These are phyloP conservation scores for Acacia acuminata DNA, from an alignment of 306 rosid genomes.

Conservation along the genomic window DNA sequence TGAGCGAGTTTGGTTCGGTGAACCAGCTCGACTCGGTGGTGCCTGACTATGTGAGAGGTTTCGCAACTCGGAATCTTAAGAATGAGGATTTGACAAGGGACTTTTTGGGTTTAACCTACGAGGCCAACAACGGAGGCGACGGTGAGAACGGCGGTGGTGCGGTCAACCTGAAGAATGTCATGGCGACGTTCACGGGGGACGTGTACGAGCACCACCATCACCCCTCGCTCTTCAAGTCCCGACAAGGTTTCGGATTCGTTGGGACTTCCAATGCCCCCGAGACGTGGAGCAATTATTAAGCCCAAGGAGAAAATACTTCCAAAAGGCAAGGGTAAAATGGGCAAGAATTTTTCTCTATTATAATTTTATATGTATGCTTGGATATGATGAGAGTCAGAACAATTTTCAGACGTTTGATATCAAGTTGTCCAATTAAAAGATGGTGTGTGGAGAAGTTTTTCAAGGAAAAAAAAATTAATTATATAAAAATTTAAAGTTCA, in stretches of 20 bases:
- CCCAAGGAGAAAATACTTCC: neutral
- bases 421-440: neutral
- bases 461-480: neutral
- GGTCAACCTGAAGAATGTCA: conserved; percentile 54
- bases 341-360: neutral
- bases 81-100: conserved; percentile 74
- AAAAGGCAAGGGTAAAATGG: conserved; percentile 21
- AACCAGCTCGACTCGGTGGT: conserved; percentile 43
- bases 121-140: conserved; percentile 17
- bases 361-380: neutral
- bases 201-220: conserved; percentile 39
- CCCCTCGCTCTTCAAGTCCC: conserved; percentile 47
- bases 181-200: conserved; percentile 59
- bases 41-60: conserved; percentile 41
- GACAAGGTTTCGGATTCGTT: conserved; percentile 69
- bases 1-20: conserved; percentile 48
- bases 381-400: neutral
- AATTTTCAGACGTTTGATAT: neutral
- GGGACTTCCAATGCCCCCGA: conserved; percentile 59
- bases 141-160: conserved; percentile 23
- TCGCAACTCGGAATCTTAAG: conserved; percentile 35
- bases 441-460: neutral
- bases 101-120: conserved; percentile 76
- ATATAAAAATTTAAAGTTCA: neutral
- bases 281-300: conserved; percentile 60